Evolutionary conservation across 164 flowering plant species (phyloP), one percentile per base, ranked within the genome.

Genomic region (Magnolia officinalis): DNA sequence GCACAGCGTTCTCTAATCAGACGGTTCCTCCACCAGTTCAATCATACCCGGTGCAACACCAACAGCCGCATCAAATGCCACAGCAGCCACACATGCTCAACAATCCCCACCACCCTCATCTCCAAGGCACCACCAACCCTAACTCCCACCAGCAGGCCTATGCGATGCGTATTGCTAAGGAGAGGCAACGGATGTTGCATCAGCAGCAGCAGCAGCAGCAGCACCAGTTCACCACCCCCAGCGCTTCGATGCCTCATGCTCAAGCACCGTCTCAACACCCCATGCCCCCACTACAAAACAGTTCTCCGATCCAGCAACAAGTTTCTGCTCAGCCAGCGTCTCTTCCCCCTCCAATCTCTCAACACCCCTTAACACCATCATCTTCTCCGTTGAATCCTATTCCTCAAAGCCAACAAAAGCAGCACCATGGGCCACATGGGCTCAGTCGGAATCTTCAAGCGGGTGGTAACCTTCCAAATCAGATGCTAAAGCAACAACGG

Each of bases 321-420:
- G 45, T 86, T 70, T 81, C 86, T 72, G 75, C 87, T 68, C 95
- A 88, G 78, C 78, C 86, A 23, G 79, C 37, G 6, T 45, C 79
- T 31, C 58, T 83, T 73, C 78, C 96, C n/a, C 79, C 90, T 55
- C 72, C 78, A 50, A 80, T 74, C 68, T 37, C 79, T 20, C 82
- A 78, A 72, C 77, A 70, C 37, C 71, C 79, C 21, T 59, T 84
- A 63, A 77, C 91, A 24, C 74, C 92, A 67, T 29, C 82, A 11
- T 83, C 97, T 59, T 84, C 93, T 23, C 86, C 92, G 63, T 76
- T 90, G 88, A 83, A 87, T 75, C 83, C 95, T 10, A 74, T 82
- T 13, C 37, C 88, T 63, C 97, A 87, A 78, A 84, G 86, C 70
- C 94, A 86, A 70, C 92, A 85, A 82, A 93, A 92, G 75, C 90